Percentiles rank a stretch among this genome's conserved stretches.
Conservation (phyloP, 768 basidiomycete species). For the Lactarius pseudohatsudake region DNA sequence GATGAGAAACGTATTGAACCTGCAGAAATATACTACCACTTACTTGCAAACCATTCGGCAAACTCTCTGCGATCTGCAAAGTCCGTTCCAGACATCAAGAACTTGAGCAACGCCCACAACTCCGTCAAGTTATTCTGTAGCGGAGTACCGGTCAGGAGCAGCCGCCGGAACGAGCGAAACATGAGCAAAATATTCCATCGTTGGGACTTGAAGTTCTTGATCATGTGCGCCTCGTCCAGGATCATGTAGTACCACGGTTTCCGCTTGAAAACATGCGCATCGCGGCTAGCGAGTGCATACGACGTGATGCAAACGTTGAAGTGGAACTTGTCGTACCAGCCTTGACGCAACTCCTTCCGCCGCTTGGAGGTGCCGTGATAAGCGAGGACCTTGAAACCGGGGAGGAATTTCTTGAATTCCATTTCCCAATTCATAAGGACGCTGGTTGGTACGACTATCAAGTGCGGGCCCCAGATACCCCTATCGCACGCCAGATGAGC, state of each 20-base stretch:
- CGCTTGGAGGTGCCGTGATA: conserved; percentile 91
- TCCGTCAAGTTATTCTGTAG: conserved; percentile 96
- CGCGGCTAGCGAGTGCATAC: conserved; percentile 88
- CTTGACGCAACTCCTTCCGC: conserved; percentile 84
- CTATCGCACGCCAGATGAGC: conserved; percentile 90
- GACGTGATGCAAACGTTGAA: conserved; percentile 97
- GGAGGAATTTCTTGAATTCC: conserved; percentile 96
- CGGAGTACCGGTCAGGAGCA: conserved; percentile 94
- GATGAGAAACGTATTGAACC: conserved; percentile 12
- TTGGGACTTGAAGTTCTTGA: conserved; percentile 95
- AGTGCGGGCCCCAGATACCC: conserved; percentile 90
- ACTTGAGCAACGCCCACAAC: conserved; percentile 93
- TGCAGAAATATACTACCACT: conserved; percentile 35
- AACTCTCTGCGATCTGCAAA: conserved; percentile 95
- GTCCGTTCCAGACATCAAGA: conserved; percentile 84
- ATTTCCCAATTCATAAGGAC: conserved; percentile 95
- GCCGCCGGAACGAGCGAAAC: conserved; percentile 81
- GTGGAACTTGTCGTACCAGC: conserved; percentile 85
- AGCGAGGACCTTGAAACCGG: conserved; percentile 80
- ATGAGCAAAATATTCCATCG: conserved; percentile 90
- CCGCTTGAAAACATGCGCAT: conserved; percentile 88
- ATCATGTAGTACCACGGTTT: conserved; percentile 97
- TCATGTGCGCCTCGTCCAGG: conserved; percentile 95
- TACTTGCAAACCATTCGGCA: conserved; percentile 95
- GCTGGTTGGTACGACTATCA: conserved; percentile 90